These are phyloP conservation scores for Candida berthetii DNA, from an alignment of 805 yeast species.

Conservation along the genomic window DNA sequence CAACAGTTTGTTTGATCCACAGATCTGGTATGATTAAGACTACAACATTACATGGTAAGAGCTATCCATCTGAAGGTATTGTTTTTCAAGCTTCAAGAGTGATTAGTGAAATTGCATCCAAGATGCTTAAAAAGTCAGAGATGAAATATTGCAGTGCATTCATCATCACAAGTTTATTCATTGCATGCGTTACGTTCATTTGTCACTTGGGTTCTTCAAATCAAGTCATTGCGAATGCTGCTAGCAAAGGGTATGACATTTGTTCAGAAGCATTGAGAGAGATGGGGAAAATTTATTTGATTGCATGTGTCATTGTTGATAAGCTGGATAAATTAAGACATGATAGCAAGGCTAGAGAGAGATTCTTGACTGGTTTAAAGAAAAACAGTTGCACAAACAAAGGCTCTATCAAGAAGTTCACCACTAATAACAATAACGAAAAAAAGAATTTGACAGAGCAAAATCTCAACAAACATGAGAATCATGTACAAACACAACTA, in stretches of 20 bases:
- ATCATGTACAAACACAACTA: constrained; percentile 6
- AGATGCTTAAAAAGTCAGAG: constrained; percentile 42
- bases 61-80: constrained; percentile 41
- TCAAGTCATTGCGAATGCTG: constrained; percentile 27
- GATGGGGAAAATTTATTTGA: constrained; percentile 46
- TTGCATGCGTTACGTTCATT: constrained; percentile 66
- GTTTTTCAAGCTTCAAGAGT: constrained; percentile 79
- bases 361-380: constrained; percentile 10
- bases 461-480: constrained; percentile 5
- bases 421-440: neutral
- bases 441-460: constrained; percentile 1
- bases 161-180: constrained; percentile 50
- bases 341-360: constrained; percentile 22
- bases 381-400: constrained; percentile 4
- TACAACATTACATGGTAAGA: constrained; percentile 19
- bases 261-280: constrained; percentile 27
- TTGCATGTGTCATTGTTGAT: constrained; percentile 43
- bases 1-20: constrained; percentile 65
- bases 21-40: constrained; percentile 55
- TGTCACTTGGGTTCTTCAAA: constrained; percentile 49
- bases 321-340: constrained; percentile 38
- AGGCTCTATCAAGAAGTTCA: neutral
- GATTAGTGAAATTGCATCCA: constrained; percentile 59
- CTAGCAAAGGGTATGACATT: constrained; percentile 26
- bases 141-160: constrained; percentile 50